Evolutionary conservation across 768 basidiomycete species (phyloP), one percentile per base, ranked within the genome.

Genomic region (Boletus rufocinnamomeus): DNA sequence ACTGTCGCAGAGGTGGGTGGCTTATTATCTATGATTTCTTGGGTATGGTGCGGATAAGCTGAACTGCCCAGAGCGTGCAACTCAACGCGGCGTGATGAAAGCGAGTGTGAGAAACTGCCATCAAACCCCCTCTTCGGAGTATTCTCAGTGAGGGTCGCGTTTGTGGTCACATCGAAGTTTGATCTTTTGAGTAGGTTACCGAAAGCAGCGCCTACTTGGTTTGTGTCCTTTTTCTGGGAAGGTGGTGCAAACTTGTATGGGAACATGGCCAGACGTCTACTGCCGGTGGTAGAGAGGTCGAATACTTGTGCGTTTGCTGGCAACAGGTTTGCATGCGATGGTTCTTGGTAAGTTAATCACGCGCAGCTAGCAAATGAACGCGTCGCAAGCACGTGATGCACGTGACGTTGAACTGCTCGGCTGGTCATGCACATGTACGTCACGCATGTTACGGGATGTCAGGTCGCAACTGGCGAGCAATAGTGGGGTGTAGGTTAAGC

Each of bases 171-270:
- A 25, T 52, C 58, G 28, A 60, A 35, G 28, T 46, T 52, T 6
- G 59, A 47, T 49, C 60, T 60, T 41, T 60, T 67, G 53, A 56
- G 47, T 10, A 50, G 49, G 21, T 10, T 41, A 17, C 45, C 34
- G 19, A 69, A 61, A 21, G 27, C 10, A n/a, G 50, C 17, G n/a
- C 54, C 53, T 16, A 16, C 40, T 11, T 52, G 57, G 45, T 10
- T 53, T 5, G 19, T 21, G 8, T 64, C 58, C 32, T 61, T 56
- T 32, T 57, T 65, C 54, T 57, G 62, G 21, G 58, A 40, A 28
- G 56, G 57, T 1, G 50, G 50, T 14, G 60, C 57, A 32, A 70
- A 62, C 41, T 61, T 70, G 66, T 57, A 68, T 3, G 60, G 59
- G 32, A 58, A 54, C 57, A 68, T 63, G 27, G 13, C 27, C 35